These are phyloP conservation scores for Podaxis rugospora DNA, from an alignment of 768 basidiomycete species.

Conservation along the genomic window DNA sequence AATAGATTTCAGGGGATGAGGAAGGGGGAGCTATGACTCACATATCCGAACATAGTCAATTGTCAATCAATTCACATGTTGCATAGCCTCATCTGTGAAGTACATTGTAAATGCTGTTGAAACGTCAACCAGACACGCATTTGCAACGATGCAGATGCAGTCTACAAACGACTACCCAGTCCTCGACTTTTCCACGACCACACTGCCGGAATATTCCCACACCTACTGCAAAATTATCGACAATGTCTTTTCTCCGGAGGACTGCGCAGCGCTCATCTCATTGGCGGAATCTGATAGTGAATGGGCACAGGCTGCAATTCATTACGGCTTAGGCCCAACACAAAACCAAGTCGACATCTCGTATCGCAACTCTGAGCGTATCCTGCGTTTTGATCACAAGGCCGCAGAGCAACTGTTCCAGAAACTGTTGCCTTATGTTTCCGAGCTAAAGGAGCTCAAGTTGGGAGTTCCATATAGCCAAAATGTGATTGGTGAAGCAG, in stretches of 20 bases:
- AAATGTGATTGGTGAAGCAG: constrained; percentile 22
- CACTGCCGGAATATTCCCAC: constrained; percentile 29
- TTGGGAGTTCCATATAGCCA: constrained; percentile 27
- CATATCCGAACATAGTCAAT: neutral
- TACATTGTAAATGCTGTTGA: neutral
- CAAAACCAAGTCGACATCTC: constrained; percentile 29
- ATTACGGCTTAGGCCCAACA: constrained; percentile 21
- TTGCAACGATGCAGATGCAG: neutral
- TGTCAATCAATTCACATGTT: neutral
- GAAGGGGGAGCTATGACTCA: neutral
- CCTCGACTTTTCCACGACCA: constrained; percentile 35
- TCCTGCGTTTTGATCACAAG: constrained; percentile 30
- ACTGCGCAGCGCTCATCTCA: constrained; percentile 34
- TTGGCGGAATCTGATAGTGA: constrained; percentile 30
- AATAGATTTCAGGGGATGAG: neutral
- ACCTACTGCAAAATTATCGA: constrained; percentile 41
- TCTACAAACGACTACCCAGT: constrained; percentile 11
- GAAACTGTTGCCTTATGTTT: constrained; percentile 31
- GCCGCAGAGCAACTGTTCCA: constrained; percentile 31
- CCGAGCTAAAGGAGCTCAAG: constrained; percentile 30
- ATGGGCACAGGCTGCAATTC: constrained; percentile 35
- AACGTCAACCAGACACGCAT: neutral
- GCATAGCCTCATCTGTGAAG: neutral
- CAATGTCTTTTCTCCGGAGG: constrained; percentile 32
- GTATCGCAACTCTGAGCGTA: constrained; percentile 37